Evolutionary conservation across 768 basidiomycete species (phyloP), one percentile per base, ranked within the genome.

Genomic region (Pleurotus pulmonarius): DNA sequence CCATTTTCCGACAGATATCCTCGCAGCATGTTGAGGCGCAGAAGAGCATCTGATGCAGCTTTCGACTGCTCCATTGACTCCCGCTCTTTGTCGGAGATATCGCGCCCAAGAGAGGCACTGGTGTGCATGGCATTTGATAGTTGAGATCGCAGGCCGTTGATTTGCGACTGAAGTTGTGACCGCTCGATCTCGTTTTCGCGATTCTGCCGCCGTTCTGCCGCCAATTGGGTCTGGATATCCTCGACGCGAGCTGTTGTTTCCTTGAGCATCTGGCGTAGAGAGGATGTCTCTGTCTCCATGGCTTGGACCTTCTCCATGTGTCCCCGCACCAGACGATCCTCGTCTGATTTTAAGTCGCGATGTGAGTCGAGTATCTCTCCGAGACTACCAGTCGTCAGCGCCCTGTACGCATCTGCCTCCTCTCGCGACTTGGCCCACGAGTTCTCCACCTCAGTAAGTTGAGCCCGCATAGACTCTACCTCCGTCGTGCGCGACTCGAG

Each of bases 351-450:
- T 51, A 94, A 77, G 63, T 92, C 90, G 37, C 87, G 83, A 74
- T 96, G 94, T 2, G 89, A 86, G 66, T 95, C 92, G 46, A 97
- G 76, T 16, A 97, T 77, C 66, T 95, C 85, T 20, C 93, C 94
- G 2, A 97, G 80, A 64, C 87, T 82, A 46, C 87, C 85, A 2
- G 92, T 96, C 2, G 94, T 94, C 51, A 94, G 75, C 18, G 90
- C 88, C 54, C 94, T 79, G 69, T 94, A 86, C 1, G 89, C 85
- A 68, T 97, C 95, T 2, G 94, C 92, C 74, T 98, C 94, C 72
- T 95, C 90, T 12, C 94, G 85, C 43, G 93, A 92, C 69, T 93
- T 90, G 22, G 90, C 83, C 87, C 94, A 97, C 7, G 89, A 85
- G 65, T 90, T 93, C 73, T 97, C 95, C 43, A 88, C 86, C 54